These are phyloP conservation scores for Apiospora sp. DNA, from an alignment of 2,329 filamentous ascomycete genomes.

Conservation along the genomic window DNA sequence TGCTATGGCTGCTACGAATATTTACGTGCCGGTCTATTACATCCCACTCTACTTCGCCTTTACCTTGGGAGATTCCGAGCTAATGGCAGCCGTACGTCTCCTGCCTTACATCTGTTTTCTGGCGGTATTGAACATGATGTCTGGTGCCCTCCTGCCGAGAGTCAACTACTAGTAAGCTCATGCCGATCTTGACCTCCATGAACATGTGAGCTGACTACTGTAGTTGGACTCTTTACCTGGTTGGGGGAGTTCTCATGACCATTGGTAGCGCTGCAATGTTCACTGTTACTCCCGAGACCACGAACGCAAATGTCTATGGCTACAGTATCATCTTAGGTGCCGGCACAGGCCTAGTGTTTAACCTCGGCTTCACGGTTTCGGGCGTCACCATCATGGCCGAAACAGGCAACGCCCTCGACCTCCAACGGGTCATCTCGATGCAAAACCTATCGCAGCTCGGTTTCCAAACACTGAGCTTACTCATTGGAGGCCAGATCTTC, in stretches of 20 bases:
- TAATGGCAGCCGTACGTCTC: conserved; percentile 33
- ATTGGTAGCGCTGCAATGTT: background rate
- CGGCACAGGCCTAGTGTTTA: conserved; percentile 41
- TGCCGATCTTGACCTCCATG: conserved; percentile 30
- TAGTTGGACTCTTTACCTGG: conserved; percentile 30
- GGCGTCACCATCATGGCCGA: conserved; percentile 38
- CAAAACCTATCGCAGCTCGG: conserved; percentile 32
- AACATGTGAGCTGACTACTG: conserved; percentile 37
- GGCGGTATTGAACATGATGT: conserved; percentile 43
- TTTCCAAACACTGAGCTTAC: conserved; percentile 29
- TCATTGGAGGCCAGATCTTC: conserved; percentile 32
- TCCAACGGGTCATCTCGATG: conserved; percentile 22
- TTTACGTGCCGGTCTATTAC: conserved; percentile 51
- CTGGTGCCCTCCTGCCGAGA: conserved; percentile 42
- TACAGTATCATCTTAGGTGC: conserved; percentile 45
- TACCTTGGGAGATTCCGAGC: background rate
- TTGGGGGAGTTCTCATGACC: background rate
- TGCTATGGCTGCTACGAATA: conserved; percentile 37
- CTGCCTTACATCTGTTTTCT: conserved; percentile 13
- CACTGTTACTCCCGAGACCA: conserved; percentile 28
- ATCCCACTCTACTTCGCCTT: conserved; percentile 63
- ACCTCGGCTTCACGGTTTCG: conserved; percentile 44
- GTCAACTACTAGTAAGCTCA: conserved; percentile 45
- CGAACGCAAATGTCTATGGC: conserved; percentile 41
- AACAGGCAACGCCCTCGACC: conserved; percentile 24